phyloP scores from a whole-genome alignment of 192 early-diverging fungal genomes.

The Glomus cerebriforme region DNA sequence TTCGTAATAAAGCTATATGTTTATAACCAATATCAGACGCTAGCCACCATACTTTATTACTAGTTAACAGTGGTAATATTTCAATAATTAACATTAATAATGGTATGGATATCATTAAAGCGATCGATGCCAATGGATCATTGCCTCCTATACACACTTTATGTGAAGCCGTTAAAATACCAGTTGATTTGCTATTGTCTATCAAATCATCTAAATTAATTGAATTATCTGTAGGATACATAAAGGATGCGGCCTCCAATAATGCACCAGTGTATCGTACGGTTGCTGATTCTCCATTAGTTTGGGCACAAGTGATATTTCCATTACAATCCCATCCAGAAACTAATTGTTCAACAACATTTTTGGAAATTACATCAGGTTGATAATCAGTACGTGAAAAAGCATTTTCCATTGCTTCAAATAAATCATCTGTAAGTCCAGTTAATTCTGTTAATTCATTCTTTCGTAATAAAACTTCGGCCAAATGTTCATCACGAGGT shows the following conservation, averaged over 20 bases:
- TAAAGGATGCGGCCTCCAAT: neutral
- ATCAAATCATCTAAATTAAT: neutral
- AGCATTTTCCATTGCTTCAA: neutral
- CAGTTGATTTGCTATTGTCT: neutral
- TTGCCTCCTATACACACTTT: neutral
- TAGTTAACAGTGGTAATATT: too few relatives aligned
- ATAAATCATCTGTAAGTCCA: neutral
- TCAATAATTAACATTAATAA: too few relatives aligned
- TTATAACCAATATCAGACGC: too few relatives aligned
- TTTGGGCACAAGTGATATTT: neutral
- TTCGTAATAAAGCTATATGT: too few relatives aligned
- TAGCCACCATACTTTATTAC: too few relatives aligned
- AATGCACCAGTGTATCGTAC: neutral
- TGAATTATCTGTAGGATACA: neutral
- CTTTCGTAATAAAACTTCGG: neutral
- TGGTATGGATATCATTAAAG: too few relatives aligned
- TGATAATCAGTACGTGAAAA: neutral
- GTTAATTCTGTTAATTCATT: neutral
- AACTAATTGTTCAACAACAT: neutral
- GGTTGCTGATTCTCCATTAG: neutral
- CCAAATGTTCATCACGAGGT: neutral
- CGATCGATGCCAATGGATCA: too few relatives aligned
- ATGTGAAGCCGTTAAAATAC: neutral
- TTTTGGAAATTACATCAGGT: neutral
- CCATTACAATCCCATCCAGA: neutral